These are phyloP conservation scores for Globisporangium splendens DNA, from an alignment of 352 stramenopile species.

Conservation along the genomic window DNA sequence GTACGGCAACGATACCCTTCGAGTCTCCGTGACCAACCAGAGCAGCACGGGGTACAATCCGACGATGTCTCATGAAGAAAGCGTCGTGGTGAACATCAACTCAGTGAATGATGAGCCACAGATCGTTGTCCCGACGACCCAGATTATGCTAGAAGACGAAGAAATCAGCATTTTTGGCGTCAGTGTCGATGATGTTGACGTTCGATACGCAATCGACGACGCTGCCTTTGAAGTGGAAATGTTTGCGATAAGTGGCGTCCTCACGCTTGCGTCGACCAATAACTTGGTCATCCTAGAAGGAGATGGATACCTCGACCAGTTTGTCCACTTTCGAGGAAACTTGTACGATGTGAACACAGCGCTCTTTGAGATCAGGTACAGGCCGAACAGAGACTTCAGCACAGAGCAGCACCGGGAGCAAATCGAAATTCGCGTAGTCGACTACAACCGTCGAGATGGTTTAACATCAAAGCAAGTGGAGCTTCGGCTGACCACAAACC, in stretches of 20 bases:
- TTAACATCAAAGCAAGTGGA: constrained; percentile 14
- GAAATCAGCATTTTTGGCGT: constrained; percentile 66
- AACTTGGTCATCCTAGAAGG: constrained; percentile 46
- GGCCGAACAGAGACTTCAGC: constrained; percentile 72
- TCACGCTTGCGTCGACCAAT: constrained; percentile 30
- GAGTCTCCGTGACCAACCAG: constrained; percentile 57
- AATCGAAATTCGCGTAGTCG: constrained; percentile 49
- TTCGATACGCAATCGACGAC: constrained; percentile 24
- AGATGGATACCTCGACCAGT: constrained; percentile 40
- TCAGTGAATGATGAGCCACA: constrained; percentile 66
- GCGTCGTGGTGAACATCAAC: constrained; percentile 31
- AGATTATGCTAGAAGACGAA: constrained; percentile 57
- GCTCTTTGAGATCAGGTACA: constrained; percentile 73
- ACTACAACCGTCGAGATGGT: constrained; percentile 54
- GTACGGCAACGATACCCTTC: constrained; percentile 62
- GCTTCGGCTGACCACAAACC: constrained; percentile 51
- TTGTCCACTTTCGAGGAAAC: constrained; percentile 50
- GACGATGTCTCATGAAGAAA: constrained; percentile 29
- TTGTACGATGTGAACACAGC: constrained; percentile 58
- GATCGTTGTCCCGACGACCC: constrained; percentile 42
- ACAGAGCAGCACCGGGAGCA: constrained; percentile 53
- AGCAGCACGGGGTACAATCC: constrained; percentile 53
- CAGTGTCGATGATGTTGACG: constrained; percentile 57
- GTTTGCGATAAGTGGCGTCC: constrained; percentile 44
- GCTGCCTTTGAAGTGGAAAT: constrained; percentile 56